These are phyloP conservation scores for Xylaria sp. DNA, from an alignment of 2,329 filamentous ascomycete species.

Conservation along the genomic window DNA sequence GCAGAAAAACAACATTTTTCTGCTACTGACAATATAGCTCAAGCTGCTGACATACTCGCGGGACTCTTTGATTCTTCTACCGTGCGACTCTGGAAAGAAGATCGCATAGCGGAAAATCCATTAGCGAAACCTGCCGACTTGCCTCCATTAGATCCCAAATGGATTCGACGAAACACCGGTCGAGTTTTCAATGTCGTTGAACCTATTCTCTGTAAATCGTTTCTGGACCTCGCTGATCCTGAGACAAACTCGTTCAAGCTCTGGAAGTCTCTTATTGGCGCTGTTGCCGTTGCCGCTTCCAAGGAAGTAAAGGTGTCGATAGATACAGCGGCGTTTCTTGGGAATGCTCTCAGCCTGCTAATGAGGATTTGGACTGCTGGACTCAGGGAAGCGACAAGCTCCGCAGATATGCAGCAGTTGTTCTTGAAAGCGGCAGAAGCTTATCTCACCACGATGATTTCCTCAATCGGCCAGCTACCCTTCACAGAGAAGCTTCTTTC, in stretches of 20 bases:
- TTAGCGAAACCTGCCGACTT: slow-evolving; percentile 77
- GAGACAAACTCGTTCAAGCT: slow-evolving; percentile 65
- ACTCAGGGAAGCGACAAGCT: slow-evolving; percentile 64
- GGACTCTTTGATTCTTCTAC: slow-evolving; percentile 73
- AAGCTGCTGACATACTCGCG: slow-evolving; percentile 76
- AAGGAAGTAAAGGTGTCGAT: slow-evolving; percentile 92
- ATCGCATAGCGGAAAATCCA: slow-evolving; percentile 71
- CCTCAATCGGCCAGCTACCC: slow-evolving; percentile 66
- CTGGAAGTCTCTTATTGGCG: slow-evolving; percentile 71
- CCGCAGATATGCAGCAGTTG: slow-evolving; percentile 59
- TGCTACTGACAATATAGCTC: slow-evolving; percentile 61
- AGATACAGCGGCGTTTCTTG: slow-evolving; percentile 84
- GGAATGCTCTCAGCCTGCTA: slow-evolving; percentile 75
- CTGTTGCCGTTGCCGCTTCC: slow-evolving; percentile 73
- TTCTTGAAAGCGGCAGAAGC: slow-evolving; percentile 66
- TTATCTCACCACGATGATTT: slow-evolving; percentile 61
- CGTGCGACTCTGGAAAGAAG: slow-evolving; percentile 76
- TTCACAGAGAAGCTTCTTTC: slow-evolving; percentile 71
- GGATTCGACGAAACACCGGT: slow-evolving; percentile 79
- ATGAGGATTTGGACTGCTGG: slow-evolving; percentile 74
- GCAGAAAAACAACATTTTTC: slow-evolving; percentile 51
- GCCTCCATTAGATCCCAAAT: slow-evolving; percentile 85
- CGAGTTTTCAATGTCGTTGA: slow-evolving; percentile 72
- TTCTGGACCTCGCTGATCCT: slow-evolving; percentile 70
- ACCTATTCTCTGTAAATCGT: slow-evolving; percentile 69